phyloP scores from a whole-genome alignment of 2,329 filamentous ascomycete species.

The Penicillium thymicola region DNA sequence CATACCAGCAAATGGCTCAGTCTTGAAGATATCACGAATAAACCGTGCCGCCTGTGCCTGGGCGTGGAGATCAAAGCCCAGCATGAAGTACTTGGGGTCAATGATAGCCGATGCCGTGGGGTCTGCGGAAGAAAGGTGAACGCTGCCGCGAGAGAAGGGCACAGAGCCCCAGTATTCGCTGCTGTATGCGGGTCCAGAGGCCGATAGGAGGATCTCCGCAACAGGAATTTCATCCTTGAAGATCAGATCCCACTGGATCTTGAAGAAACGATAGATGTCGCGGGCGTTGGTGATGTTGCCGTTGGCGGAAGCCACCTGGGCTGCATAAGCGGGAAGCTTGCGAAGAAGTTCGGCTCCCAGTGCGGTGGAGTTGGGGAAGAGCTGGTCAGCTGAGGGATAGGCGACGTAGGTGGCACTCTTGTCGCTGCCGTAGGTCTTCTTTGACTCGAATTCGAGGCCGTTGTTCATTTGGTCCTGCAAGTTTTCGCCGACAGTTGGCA shows the following conservation, averaged over 20 bases:
- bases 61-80: conserved; percentile 27
- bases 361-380: conserved; percentile 22
- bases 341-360: conserved; percentile 15
- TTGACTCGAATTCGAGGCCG: conserved; percentile 8
- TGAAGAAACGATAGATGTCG: conserved; percentile 23
- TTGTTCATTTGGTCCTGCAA: conserved; percentile 46
- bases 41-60: conserved; percentile 24
- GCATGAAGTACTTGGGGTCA: conserved; percentile 33
- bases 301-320: conserved; percentile 17
- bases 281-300: conserved; percentile 15
- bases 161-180: conserved; percentile 27
- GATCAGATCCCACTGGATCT: conserved; percentile 29
- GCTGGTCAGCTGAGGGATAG: conserved; percentile 21
- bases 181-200: conserved; percentile 15
- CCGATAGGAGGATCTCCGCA: conserved; percentile 27
- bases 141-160: conserved; percentile 32
- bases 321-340: conserved; percentile 24
- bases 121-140: conserved; percentile 29
- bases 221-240: conserved; percentile 26
- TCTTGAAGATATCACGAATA: conserved; percentile 21
- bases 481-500: conserved; percentile 48
- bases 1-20: conserved; percentile 15
- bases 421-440: conserved; percentile 6
- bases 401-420: conserved; percentile 16
- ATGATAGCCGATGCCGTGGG: conserved; percentile 23